Conservation (phyloP, 345 rosid species). For the Citrus cavaleriei region DNA sequence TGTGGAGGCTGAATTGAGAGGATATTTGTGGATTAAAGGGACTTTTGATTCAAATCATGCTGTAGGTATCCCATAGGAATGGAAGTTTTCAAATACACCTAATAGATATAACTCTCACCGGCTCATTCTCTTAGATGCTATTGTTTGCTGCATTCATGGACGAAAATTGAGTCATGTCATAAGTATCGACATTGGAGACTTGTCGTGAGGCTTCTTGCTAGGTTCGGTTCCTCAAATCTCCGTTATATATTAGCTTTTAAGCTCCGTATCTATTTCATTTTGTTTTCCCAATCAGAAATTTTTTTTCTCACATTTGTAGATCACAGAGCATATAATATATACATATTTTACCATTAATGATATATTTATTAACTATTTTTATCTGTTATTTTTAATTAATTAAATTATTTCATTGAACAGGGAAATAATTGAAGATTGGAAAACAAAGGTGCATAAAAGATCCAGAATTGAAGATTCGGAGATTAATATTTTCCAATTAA, state of each 20-base stretch:
- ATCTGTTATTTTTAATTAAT: too few species aligned
- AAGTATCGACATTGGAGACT: not conserved
- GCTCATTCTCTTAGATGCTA: not conserved
- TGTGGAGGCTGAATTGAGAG: not conserved
- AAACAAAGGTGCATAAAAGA: too few species aligned
- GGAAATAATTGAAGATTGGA: too few species aligned
- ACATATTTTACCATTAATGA: too few species aligned
- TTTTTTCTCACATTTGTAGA: not conserved
- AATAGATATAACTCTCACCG: not conserved
- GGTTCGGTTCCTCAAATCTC: slow-evolving; percentile 1
- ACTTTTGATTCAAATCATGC: not conserved
- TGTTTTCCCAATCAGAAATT: not conserved
- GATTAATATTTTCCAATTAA: too few species aligned
- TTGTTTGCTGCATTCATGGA: not conserved
- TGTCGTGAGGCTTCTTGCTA: not conserved
- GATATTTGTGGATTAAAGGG: not conserved
- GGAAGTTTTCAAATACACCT: not conserved
- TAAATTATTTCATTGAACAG: too few species aligned
- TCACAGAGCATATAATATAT: too few species aligned
- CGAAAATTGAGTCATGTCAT: not conserved
- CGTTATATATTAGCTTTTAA: not conserved
- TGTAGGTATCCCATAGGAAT: not conserved
- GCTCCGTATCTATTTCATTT: not conserved
- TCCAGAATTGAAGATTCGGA: too few species aligned
- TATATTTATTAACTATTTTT: too few species aligned